Conservation (phyloP, 2,329 filamentous ascomycete genomes). For the Cryphonectria nitschkei region DNA sequence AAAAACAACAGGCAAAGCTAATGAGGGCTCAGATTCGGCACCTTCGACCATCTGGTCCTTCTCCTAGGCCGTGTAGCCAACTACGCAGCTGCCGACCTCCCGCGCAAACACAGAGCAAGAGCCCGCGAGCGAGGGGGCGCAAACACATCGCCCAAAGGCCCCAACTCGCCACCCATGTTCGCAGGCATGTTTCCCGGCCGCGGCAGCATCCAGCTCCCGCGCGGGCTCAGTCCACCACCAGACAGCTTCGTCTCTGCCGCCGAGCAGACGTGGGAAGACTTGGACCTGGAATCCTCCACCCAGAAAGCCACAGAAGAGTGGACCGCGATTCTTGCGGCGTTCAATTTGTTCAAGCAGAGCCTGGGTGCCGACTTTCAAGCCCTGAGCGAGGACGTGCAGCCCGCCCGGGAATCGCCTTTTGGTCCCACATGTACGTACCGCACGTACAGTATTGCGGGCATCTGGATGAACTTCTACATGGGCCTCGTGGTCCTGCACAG, state of each 20-base stretch:
- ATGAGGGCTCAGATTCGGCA: conserved; percentile 68
- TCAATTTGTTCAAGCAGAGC: conserved; percentile 66
- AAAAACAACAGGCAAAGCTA: conserved; percentile 29
- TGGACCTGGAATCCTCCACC: conserved; percentile 66
- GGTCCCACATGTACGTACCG: conserved; percentile 80
- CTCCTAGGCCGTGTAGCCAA: conserved; percentile 78
- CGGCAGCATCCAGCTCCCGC: conserved; percentile 53
- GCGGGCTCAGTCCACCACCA: conserved; percentile 57
- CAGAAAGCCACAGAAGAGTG: conserved; percentile 78
- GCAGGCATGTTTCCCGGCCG: conserved; percentile 60
- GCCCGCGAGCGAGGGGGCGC: conserved; percentile 49
- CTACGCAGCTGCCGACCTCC: conserved; percentile 77
- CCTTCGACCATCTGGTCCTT: conserved; percentile 84
- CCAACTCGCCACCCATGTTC: conserved; percentile 51
- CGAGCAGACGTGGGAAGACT: conserved; percentile 46
- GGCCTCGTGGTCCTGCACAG: conserved; percentile 81
- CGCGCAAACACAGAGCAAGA: conserved; percentile 73
- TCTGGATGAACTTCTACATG: conserved; percentile 89
- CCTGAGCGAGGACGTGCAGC: conserved; percentile 67
- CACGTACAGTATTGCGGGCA: conserved; percentile 82
- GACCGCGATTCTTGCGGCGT: conserved; percentile 72
- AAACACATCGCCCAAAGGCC: conserved; percentile 47
- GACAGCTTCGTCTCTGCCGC: conserved; percentile 47
- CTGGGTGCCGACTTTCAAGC: conserved; percentile 79
- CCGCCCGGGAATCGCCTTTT: conserved; percentile 73